Conservation (phyloP, 108 stramenopile genomes). For the Nannochloropsis gaditana region DNA sequence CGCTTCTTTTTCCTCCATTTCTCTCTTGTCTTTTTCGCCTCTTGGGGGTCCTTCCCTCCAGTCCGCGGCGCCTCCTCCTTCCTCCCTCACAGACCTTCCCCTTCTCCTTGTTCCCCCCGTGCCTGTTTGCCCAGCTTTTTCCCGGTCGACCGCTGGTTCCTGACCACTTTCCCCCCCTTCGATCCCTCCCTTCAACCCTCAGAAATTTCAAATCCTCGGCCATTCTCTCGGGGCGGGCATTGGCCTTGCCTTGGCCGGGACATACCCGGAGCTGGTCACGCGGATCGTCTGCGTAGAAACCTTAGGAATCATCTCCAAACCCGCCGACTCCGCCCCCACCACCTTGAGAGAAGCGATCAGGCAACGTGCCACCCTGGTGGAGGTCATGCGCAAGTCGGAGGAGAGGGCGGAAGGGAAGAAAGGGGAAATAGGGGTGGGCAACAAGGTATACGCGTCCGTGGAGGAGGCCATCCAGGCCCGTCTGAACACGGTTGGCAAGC, state of each 20-base stretch:
- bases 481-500: neutral
- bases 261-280: neutral
- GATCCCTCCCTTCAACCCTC: no score
- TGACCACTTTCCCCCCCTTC: no score
- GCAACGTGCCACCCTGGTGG: neutral
- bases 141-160: no score
- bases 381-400: neutral
- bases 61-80: no score
- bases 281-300: conserved; percentile 3
- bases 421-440: neutral
- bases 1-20: no score
- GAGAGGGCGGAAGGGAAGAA: neutral
- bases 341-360: neutral
- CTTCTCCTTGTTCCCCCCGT: no score
- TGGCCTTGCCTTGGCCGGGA: neutral
- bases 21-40: no score
- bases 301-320: neutral
- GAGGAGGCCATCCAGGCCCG: neutral
- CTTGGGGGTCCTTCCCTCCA: no score
- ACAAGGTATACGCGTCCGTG: neutral
- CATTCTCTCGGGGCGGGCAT: neutral
- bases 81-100: no score
- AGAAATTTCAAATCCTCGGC: conserved; percentile 2
- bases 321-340: neutral
- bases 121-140: no score